phyloP scores from a whole-genome alignment of 495 filamentous ascomycete species.

The Xylaria curta region DNA sequence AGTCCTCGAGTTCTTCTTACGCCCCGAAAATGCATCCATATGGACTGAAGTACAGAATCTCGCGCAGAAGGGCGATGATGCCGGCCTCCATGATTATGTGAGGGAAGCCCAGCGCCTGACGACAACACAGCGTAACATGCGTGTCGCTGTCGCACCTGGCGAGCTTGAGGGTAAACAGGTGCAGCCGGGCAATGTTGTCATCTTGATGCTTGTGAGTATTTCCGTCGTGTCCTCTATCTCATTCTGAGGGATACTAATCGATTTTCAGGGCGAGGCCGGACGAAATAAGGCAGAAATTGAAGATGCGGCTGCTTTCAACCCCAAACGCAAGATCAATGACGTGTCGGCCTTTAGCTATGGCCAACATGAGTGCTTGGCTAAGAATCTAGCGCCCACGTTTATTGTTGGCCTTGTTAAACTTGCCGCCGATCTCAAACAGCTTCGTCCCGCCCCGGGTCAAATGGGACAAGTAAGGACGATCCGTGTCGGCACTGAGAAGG shows the following conservation, averaged over 20 bases:
- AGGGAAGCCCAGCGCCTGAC: constrained; percentile 42
- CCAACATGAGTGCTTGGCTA: constrained; percentile 43
- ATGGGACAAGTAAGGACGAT: constrained; percentile 47
- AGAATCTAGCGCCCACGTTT: constrained; percentile 35
- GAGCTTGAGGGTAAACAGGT: constrained; percentile 39
- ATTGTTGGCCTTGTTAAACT: constrained; percentile 42
- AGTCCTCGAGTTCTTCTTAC: constrained; percentile 52
- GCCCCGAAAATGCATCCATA: constrained; percentile 51
- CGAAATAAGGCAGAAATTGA: constrained; percentile 35
- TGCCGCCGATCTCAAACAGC: constrained; percentile 42
- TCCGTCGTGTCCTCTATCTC: not conserved
- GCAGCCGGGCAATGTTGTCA: constrained; percentile 35
- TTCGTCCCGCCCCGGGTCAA: constrained; percentile 46
- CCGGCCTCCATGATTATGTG: constrained; percentile 37
- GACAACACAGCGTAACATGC: constrained; percentile 38
- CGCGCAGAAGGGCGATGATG: constrained; percentile 45
- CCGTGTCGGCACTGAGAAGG: constrained; percentile 39
- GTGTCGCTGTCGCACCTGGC: constrained; percentile 33
- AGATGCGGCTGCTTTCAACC: constrained; percentile 34
- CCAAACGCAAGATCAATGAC: constrained; percentile 27
- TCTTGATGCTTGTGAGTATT: constrained; percentile 42
- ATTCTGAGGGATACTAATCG: not conserved
- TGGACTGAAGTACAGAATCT: constrained; percentile 57
- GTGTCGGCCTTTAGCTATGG: constrained; percentile 40
- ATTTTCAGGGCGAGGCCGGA: constrained; percentile 37